A percentile compares a stretch with the other conserved stretches of the same genome.
Evolutionary conservation across 208 protist genomes (phyloP).

Genomic region (Trypanosoma theileri): DNA sequence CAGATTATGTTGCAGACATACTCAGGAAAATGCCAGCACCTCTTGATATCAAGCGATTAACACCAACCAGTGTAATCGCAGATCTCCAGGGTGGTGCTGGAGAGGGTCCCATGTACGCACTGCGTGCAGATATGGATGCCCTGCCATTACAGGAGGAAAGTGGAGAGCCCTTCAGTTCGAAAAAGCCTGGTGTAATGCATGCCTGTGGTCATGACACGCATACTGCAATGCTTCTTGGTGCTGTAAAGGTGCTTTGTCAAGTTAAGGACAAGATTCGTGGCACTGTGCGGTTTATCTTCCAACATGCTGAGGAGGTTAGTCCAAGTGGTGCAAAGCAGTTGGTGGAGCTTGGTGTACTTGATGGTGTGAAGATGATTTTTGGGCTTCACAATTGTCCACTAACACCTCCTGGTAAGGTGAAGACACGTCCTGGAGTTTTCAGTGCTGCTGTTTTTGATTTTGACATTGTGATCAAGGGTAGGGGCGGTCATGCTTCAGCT

Average conservation of each 20-base stretch:
- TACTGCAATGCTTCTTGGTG: constrained; percentile 71
- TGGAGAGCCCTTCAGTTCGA: constrained; percentile 63
- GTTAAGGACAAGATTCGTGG: constrained; percentile 47
- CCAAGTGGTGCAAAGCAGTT: constrained; percentile 61
- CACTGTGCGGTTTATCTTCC: constrained; percentile 74
- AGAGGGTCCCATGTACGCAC: constrained; percentile 48
- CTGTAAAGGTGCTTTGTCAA: constrained; percentile 62
- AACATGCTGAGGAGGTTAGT: constrained; percentile 67
- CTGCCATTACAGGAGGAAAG: constrained; percentile 65
- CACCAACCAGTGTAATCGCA: constrained; percentile 48
- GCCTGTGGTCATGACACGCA: constrained; percentile 71
- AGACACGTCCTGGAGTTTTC: constrained; percentile 37
- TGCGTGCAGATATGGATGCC: constrained; percentile 73
- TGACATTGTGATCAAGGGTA: constrained; percentile 62
- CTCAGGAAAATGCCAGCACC: constrained; percentile 40
- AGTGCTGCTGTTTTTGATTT: constrained; percentile 62
- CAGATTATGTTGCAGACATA: constrained; percentile 41
- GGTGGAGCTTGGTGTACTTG: constrained; percentile 45
- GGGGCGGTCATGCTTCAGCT: constrained; percentile 63
- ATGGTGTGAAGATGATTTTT: constrained; percentile 61
- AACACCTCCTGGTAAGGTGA: constrained; percentile 29
- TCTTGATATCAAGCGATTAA: constrained; percentile 43
- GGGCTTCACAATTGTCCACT: constrained; percentile 37
- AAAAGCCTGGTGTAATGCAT: constrained; percentile 62
- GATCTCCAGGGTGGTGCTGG: constrained; percentile 55